These are phyloP conservation scores for Gentiana straminea DNA, from an alignment of 257 asterid genomes.

Conservation along the genomic window DNA sequence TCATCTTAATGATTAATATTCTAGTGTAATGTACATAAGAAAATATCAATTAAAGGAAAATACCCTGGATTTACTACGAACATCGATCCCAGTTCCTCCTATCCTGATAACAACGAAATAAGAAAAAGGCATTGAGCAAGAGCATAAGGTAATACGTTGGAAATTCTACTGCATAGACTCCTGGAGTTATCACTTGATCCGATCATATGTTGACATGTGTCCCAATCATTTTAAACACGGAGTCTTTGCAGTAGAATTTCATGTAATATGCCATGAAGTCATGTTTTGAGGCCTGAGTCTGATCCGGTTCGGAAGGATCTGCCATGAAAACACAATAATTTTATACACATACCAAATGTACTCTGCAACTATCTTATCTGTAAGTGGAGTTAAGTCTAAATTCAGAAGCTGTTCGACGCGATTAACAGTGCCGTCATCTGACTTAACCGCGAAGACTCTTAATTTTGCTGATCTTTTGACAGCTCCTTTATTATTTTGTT, in stretches of 20 bases:
- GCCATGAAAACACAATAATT: not conserved
- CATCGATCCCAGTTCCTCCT: conserved; percentile 87
- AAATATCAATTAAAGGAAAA: conserved; percentile 1
- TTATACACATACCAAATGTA: conserved; percentile 56
- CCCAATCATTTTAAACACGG: no score
- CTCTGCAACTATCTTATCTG: conserved; percentile 87
- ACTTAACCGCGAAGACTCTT: conserved; percentile 49
- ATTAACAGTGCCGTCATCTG: conserved; percentile 61
- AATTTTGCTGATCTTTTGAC: conserved; percentile 50
- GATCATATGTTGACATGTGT: no score
- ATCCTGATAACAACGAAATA: conserved; percentile 42
- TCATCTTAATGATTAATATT: not conserved
- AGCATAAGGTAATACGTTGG: no score
- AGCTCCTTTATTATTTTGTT: conserved; percentile 50
- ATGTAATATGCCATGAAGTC: no score
- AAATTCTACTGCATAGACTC: no score
- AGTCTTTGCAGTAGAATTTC: no score
- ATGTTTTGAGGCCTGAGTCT: not conserved
- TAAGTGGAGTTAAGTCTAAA: conserved; percentile 70
- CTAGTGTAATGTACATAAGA: not conserved
- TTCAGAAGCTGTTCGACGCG: conserved; percentile 82
- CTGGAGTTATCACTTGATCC: no score
- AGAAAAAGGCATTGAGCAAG: not conserved
- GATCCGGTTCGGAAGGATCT: not conserved
- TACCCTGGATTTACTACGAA: conserved; percentile 96